A percentile compares a stretch with the other conserved stretches of the same genome.
These are phyloP conservation scores for Amanita phalloides DNA, from an alignment of 768 basidiomycete species.

Conservation along the genomic window DNA sequence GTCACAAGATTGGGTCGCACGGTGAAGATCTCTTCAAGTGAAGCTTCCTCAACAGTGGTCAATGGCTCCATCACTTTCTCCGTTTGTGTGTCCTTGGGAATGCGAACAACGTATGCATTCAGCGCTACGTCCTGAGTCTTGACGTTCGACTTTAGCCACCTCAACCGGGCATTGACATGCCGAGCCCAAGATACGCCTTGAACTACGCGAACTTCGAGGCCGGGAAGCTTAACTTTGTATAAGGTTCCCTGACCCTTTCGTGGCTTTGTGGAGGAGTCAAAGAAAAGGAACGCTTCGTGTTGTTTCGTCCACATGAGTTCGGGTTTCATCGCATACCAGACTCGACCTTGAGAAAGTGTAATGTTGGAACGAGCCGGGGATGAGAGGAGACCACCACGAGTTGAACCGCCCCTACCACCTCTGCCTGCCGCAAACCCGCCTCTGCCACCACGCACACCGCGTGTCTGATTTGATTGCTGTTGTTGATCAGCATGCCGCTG, in stretches of 20 bases:
- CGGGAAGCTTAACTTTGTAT: slow-evolving; percentile 57
- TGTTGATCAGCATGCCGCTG: slow-evolving; percentile 28
- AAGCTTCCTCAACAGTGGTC: slow-evolving; percentile 23
- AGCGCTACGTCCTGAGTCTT: slow-evolving; percentile 27
- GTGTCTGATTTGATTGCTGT: slow-evolving; percentile 12
- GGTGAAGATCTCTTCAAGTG: slow-evolving; percentile 46
- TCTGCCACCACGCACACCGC: slow-evolving; percentile 32
- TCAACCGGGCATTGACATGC: background rate
- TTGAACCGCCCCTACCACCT: slow-evolving; percentile 33
- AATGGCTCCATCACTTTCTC: slow-evolving; percentile 20
- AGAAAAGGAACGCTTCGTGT: slow-evolving; percentile 63
- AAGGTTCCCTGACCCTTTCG: slow-evolving; percentile 43
- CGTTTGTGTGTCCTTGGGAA: slow-evolving; percentile 34
- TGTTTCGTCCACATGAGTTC: slow-evolving; percentile 81
- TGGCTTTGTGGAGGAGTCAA: slow-evolving; percentile 47
- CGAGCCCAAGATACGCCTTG: slow-evolving; percentile 17
- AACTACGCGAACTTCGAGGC: slow-evolving; percentile 30
- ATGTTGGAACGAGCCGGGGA: slow-evolving; percentile 21
- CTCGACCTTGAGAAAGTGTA: slow-evolving; percentile 28
- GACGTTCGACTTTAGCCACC: slow-evolving; percentile 3
- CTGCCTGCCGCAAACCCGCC: slow-evolving; percentile 35
- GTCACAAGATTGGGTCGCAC: slow-evolving; percentile 40
- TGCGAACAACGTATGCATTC: slow-evolving; percentile 38
- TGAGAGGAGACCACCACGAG: slow-evolving; percentile 28
- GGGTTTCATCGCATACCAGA: slow-evolving; percentile 69